Percentiles rank a stretch among this genome's conserved stretches.
Evolutionary conservation across 768 basidiomycete genomes (phyloP).

Genomic region (Tricholoma flavovirens): DNA sequence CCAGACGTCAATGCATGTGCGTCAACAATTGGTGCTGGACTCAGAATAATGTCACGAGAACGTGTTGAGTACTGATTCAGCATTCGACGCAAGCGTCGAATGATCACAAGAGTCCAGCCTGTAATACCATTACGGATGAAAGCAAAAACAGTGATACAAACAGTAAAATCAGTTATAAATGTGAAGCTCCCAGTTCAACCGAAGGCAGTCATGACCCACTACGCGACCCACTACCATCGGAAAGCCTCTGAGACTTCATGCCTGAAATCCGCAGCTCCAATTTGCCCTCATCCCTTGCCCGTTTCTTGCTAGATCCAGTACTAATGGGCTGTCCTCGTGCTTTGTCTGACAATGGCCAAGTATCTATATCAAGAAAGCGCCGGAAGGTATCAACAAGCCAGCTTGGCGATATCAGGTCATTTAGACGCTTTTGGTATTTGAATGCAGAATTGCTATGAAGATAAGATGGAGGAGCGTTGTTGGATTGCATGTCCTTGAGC

Average conservation of each 20-base stretch:
- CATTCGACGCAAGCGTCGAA: neutral
- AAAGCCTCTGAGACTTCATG: too few species aligned
- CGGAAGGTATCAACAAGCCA: neutral
- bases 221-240: neutral
- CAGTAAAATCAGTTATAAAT: neutral
- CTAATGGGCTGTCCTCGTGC: neutral
- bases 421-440: too few species aligned
- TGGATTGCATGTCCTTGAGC: too few species aligned
- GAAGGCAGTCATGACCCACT: neutral
- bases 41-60: neutral
- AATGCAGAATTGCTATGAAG: too few species aligned
- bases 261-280: too few species aligned
- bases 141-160: neutral
- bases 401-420: neutral
- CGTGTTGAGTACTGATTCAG: neutral
- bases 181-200: neutral
- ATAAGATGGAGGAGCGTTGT: too few species aligned
- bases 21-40: too few species aligned
- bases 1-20: too few species aligned
- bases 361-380: neutral
- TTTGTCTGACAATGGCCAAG: neutral
- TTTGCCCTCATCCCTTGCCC: too few species aligned
- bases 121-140: neutral
- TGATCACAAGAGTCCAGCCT: neutral
- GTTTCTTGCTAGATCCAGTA: neutral